A percentile compares a stretch with the other conserved stretches of the same genome.
Conservation (phyloP, 352 stramenopile species). For the Peronospora destructor region DNA sequence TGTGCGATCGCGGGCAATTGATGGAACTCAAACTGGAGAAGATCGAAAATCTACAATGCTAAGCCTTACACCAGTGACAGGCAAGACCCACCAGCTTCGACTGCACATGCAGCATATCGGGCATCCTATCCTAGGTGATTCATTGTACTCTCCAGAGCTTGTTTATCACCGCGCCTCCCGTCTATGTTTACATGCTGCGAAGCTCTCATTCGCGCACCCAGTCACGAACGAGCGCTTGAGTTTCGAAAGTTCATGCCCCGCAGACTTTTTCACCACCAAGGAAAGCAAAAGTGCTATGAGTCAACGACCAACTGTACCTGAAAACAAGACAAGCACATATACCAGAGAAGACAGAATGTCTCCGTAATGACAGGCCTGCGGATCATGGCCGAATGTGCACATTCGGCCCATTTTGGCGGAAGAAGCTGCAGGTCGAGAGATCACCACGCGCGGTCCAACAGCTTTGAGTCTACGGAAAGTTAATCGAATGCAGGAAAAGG, state of each 20-base stretch:
- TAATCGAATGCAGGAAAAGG: too few relatives aligned
- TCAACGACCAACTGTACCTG: constrained; percentile 10
- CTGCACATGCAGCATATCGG: constrained; percentile 89
- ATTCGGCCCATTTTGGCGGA: too few relatives aligned
- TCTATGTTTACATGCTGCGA: constrained; percentile 44
- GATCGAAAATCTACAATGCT: constrained; percentile 34
- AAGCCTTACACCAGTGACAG: constrained; percentile 64
- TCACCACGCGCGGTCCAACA: too few relatives aligned
- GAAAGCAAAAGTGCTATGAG: not conserved
- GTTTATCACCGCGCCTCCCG: constrained; percentile 36
- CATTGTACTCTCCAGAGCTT: constrained; percentile 61
- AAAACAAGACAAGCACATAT: not conserved
- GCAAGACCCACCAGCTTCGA: constrained; percentile 92
- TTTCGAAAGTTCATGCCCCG: constrained; percentile 27
- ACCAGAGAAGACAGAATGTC: too few relatives aligned
- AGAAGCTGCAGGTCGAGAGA: too few relatives aligned
- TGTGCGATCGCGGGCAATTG: constrained; percentile 10
- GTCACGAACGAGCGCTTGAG: constrained; percentile 29
- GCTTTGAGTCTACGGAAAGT: too few relatives aligned
- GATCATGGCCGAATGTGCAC: too few relatives aligned
- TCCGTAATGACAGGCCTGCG: too few relatives aligned
- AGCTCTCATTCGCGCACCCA: constrained; percentile 41
- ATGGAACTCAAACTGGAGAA: not conserved
- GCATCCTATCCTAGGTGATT: constrained; percentile 90
- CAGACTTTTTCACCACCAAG: constrained; percentile 15